phyloP scores from a whole-genome alignment of 2,329 filamentous ascomycete species.

The Curvularia eragrostidis region DNA sequence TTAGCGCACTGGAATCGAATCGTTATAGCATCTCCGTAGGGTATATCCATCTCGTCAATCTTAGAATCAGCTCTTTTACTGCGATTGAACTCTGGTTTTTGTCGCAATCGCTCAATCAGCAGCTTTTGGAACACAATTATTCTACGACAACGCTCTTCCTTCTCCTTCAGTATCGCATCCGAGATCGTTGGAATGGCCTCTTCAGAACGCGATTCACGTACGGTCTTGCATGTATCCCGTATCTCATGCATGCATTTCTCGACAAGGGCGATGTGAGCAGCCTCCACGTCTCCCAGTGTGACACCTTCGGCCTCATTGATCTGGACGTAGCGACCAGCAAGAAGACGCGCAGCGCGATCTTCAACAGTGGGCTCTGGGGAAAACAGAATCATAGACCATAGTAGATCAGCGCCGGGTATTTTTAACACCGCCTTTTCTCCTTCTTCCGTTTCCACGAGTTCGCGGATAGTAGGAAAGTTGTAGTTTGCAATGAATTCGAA shows the following conservation, averaged over 20 bases:
- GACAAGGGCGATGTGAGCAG: conserved; percentile 73
- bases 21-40: conserved; percentile 69
- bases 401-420: conserved; percentile 67
- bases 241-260: conserved; percentile 74
- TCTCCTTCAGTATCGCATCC: conserved; percentile 36
- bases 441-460: conserved; percentile 23
- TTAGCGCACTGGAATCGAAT: conserved; percentile 72
- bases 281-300: conserved; percentile 57
- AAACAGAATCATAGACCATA: conserved; percentile 84
- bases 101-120: conserved; percentile 41
- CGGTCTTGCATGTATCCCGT: conserved; percentile 26
- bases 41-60: conserved; percentile 54
- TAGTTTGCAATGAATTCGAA: conserved; percentile 67
- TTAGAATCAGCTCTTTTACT: conserved; percentile 44
- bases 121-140: conserved; percentile 46
- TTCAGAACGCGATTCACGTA: conserved; percentile 15
- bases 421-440: conserved; percentile 51
- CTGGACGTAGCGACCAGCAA: conserved; percentile 77
- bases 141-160: conserved; percentile 39
- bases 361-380: conserved; percentile 71
- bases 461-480: conserved; percentile 31
- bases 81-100: conserved; percentile 42
- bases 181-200: conserved; percentile 19
- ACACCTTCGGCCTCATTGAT: conserved; percentile 46
- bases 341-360: conserved; percentile 69